A percentile compares a stretch with the other conserved stretches of the same genome.
phyloP scores from a whole-genome alignment of 2,329 filamentous ascomycete species.

The Scytalidium lignicola region DNA sequence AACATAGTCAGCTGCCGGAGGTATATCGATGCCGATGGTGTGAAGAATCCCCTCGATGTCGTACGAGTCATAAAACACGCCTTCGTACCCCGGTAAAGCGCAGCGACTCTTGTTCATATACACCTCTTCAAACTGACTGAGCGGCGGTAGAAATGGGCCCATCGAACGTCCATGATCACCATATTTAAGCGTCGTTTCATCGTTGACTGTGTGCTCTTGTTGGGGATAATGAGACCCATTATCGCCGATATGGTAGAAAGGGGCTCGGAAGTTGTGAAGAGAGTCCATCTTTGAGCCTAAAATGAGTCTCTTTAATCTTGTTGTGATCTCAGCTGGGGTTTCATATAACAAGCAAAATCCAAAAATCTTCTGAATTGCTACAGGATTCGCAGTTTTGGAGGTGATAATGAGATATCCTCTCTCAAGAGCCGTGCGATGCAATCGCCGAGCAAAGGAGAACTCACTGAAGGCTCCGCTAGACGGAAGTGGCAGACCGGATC shows the following conservation, averaged over 20 bases:
- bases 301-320: conserved; percentile 31
- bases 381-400: conserved; percentile 41
- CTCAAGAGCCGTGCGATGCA: conserved; percentile 64
- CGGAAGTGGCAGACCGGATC: conserved; percentile 36
- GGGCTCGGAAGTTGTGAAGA: conserved; percentile 53
- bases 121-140: conserved; percentile 36
- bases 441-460: conserved; percentile 61
- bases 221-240: conserved; percentile 59
- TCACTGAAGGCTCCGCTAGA: conserved; percentile 59
- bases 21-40: conserved; percentile 57
- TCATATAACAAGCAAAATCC: conserved; percentile 64
- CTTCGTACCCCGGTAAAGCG: conserved; percentile 58
- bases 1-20: conserved; percentile 54
- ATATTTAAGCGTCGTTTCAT: conserved; percentile 20
- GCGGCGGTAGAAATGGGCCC: conserved; percentile 42
- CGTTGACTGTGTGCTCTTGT: conserved; percentile 19
- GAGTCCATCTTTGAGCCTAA: conserved; percentile 30
- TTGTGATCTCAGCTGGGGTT: conserved; percentile 39
- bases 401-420: conserved; percentile 53
- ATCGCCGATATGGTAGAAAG: conserved; percentile 62
- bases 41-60: conserved; percentile 73
- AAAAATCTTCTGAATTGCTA: conserved; percentile 53
- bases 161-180: conserved; percentile 34
- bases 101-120: conserved; percentile 44
- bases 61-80: conserved; percentile 71